Percentiles rank a stretch among this genome's conserved stretches.
phyloP scores from a whole-genome alignment of 1,284 basidiomycete genomes.

The Vanrija pseudolonga region DNA sequence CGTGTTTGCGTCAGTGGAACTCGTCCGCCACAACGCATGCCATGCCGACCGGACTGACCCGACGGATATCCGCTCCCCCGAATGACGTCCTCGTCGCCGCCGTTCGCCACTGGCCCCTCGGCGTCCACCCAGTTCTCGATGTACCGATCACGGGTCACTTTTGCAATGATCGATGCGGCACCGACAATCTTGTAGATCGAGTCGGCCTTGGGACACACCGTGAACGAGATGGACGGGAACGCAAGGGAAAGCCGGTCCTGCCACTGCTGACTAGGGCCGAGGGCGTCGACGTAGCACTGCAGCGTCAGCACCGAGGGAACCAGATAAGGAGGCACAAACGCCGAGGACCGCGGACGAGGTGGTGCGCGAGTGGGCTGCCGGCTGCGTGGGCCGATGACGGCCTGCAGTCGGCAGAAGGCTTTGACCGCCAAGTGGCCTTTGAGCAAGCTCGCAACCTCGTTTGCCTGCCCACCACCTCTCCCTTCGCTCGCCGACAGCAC shows the following conservation, averaged over 20 bases:
- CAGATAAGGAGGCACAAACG: too few species aligned
- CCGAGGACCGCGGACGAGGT: too few species aligned
- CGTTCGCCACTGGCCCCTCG: slow-evolving; percentile 35
- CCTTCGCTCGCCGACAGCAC: too few species aligned
- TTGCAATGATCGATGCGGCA: slow-evolving; percentile 93
- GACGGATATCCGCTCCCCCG: slow-evolving; percentile 84
- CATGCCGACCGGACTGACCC: slow-evolving; percentile 54
- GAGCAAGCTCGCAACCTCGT: too few species aligned
- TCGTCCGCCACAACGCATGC: background rate
- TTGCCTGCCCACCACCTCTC: too few species aligned
- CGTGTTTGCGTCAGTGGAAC: background rate
- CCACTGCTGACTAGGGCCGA: slow-evolving; percentile 83
- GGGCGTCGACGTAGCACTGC: slow-evolving; percentile 91
- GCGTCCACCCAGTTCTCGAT: slow-evolving; percentile 72
- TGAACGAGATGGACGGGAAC: slow-evolving; percentile 81
- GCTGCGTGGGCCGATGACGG: too few species aligned
- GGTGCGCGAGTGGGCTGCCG: too few species aligned
- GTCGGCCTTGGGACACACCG: slow-evolving; percentile 89
- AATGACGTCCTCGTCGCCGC: slow-evolving; percentile 20
- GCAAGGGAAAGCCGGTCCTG: slow-evolving; percentile 69
- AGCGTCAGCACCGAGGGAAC: background rate
- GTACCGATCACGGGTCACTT: slow-evolving; percentile 87
- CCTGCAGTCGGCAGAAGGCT: too few species aligned
- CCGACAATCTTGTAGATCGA: slow-evolving; percentile 94
- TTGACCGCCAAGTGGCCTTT: too few species aligned